These are phyloP conservation scores for Solanum chacoense DNA, from an alignment of 305 asterid species.

Conservation along the genomic window DNA sequence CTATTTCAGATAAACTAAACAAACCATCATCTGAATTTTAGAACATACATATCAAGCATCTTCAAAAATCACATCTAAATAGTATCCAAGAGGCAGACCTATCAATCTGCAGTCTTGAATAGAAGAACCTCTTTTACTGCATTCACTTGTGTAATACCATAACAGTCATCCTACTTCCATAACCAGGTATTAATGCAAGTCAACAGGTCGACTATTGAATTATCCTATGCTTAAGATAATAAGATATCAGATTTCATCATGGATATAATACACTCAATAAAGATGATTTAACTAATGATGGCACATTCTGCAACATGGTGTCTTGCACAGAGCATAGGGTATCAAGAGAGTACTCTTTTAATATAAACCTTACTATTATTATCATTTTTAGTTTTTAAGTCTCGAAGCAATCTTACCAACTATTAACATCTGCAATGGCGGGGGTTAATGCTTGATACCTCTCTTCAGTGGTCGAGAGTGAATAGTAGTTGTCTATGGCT, in stretches of 20 bases:
- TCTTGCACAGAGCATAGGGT: slow-evolving; percentile 50
- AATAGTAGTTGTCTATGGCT: slow-evolving; percentile 82
- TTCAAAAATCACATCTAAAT: background rate
- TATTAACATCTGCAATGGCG: slow-evolving; percentile 84
- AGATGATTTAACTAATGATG: slow-evolving; percentile 36
- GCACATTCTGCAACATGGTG: slow-evolving; percentile 34
- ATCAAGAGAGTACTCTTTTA: slow-evolving; percentile 38
- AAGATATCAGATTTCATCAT: slow-evolving; percentile 13
- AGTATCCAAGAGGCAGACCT: background rate
- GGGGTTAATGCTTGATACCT: slow-evolving; percentile 94
- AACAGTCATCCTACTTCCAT: background rate
- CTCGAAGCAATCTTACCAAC: slow-evolving; percentile 99
- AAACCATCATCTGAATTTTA: background rate
- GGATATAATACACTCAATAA: slow-evolving; percentile 23
- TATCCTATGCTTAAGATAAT: slow-evolving; percentile 10
- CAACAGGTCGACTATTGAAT: slow-evolving; percentile 14
- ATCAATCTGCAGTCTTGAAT: background rate
- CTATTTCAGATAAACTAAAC: background rate
- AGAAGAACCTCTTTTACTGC: background rate
- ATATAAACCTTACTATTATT: slow-evolving; percentile 42
- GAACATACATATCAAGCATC: background rate
- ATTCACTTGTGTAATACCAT: background rate
- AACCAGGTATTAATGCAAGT: slow-evolving; percentile 4
- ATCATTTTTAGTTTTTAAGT: slow-evolving; percentile 71
- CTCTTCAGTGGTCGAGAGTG: slow-evolving; percentile 83